phyloP scores from a whole-genome alignment of 495 filamentous ascomycete species.

The Symbiotaphrina buchneri region DNA sequence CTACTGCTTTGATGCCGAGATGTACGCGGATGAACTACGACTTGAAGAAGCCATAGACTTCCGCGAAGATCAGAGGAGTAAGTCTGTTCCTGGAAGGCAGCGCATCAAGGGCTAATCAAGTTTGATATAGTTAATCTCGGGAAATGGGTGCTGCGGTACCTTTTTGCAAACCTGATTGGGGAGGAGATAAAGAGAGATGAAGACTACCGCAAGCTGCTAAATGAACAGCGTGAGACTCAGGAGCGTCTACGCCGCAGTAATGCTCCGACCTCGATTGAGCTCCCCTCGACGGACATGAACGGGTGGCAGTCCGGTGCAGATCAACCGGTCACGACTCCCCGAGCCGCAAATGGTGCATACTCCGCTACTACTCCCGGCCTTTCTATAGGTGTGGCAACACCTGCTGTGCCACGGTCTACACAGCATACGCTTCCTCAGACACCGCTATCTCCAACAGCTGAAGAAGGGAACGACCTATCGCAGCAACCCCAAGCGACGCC shows the following conservation, averaged over 20 bases:
- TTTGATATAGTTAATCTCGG: slow-evolving; percentile 61
- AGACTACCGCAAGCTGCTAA: slow-evolving; percentile 39
- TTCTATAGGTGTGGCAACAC: slow-evolving; percentile 60
- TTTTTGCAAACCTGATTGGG: slow-evolving; percentile 75
- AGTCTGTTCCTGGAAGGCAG: slow-evolving; percentile 8
- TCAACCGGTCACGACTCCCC: slow-evolving; percentile 32
- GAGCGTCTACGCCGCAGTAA: slow-evolving; percentile 26
- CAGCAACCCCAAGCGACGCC: slow-evolving; percentile 20
- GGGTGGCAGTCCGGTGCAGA: slow-evolving; percentile 23
- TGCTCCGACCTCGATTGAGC: slow-evolving; percentile 40
- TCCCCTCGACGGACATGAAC: slow-evolving; percentile 27
- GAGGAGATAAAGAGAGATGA: slow-evolving; percentile 73
- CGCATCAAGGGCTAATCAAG: slow-evolving; percentile 1
- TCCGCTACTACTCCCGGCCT: slow-evolving; percentile 49
- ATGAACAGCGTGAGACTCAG: slow-evolving; percentile 33
- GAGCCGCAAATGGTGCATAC: slow-evolving; percentile 33
- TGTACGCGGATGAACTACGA: slow-evolving; percentile 76
- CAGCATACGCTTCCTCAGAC: slow-evolving; percentile 1
- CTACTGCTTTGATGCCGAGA: slow-evolving; percentile 93
- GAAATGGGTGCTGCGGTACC: slow-evolving; percentile 87
- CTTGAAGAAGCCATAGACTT: slow-evolving; percentile 55
- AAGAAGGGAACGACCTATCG: slow-evolving; percentile 22
- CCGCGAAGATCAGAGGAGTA: slow-evolving; percentile 87
- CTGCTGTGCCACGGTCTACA: slow-evolving; percentile 14
- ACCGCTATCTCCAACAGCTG: slow-evolving; percentile 22